phyloP scores from a whole-genome alignment of 202 grass and related monocot genomes.

The Digitaria exilis region DNA sequence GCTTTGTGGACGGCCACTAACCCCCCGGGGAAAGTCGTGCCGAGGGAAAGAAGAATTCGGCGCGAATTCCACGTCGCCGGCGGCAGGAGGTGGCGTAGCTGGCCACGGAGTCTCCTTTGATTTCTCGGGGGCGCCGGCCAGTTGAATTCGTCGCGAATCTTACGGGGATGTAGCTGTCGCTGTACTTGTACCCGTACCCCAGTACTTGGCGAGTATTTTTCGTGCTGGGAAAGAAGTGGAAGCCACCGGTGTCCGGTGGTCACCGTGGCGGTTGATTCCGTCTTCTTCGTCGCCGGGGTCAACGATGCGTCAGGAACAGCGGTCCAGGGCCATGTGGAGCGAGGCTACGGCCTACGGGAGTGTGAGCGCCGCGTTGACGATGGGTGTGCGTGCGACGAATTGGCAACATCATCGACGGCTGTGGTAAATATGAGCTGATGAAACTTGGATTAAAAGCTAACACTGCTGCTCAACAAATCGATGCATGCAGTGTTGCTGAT shows the following conservation, averaged over 20 bases:
- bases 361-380: not conserved
- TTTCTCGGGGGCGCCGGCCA: not conserved
- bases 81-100: not conserved
- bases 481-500: not conserved
- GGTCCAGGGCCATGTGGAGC: not conserved
- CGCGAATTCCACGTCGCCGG: not conserved
- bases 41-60: not conserved
- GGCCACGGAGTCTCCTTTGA: not conserved
- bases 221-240: not conserved
- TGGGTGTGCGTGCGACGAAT: not conserved
- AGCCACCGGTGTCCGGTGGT: too few relatives aligned
- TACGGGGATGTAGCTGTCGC: not conserved
- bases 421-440: not conserved
- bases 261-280: not conserved
- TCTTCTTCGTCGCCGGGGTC: not conserved
- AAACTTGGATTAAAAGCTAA: not conserved
- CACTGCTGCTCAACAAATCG: not conserved
- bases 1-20: constrained; percentile 25
- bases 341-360: not conserved
- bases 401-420: not conserved
- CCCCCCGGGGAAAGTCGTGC: not conserved
- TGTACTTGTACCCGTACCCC: not conserved
- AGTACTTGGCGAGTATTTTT: not conserved
- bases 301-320: not conserved
- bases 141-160: not conserved